phyloP scores from a whole-genome alignment of 2,329 filamentous ascomycete species.

The Ophiostoma fasciatum region DNA sequence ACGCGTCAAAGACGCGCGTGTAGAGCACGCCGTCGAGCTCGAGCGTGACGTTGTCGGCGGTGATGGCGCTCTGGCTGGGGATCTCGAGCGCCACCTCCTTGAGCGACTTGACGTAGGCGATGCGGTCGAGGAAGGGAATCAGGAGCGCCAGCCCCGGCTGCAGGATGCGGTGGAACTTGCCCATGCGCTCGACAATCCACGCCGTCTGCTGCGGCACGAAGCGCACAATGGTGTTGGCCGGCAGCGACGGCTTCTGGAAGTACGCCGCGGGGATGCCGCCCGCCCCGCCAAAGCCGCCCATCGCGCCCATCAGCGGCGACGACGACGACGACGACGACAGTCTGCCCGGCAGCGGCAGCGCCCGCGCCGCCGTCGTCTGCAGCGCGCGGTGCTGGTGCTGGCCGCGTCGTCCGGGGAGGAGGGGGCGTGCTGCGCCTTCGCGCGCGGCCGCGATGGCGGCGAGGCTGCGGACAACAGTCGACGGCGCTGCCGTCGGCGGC shows the following conservation, averaged over 20 bases:
- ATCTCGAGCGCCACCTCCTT: conserved; percentile 97
- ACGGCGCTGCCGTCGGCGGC: conserved; percentile 6
- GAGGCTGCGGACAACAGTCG: neutral
- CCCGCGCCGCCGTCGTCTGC: conserved; percentile 13
- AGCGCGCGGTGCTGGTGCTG: conserved; percentile 10
- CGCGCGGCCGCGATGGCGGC: neutral
- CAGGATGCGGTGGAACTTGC: conserved; percentile 86
- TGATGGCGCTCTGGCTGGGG: conserved; percentile 93
- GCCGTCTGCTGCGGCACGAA: conserved; percentile 99
- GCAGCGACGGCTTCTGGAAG: conserved; percentile 60
- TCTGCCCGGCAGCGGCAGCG: no score
- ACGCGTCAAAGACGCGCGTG: conserved; percentile 92
- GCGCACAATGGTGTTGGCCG: conserved; percentile 85
- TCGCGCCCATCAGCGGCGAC: conserved; percentile 16
- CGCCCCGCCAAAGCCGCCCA: conserved; percentile 12
- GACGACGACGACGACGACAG: no score
- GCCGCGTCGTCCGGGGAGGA: no score
- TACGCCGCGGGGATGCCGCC: conserved; percentile 48
- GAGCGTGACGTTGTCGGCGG: conserved; percentile 92
- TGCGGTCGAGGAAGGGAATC: conserved; percentile 82
- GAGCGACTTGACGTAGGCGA: conserved; percentile 93
- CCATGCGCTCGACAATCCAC: conserved; percentile 99
- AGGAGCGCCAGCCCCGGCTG: conserved; percentile 83
- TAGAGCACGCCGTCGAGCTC: conserved; percentile 94
- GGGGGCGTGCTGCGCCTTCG: no score